Base-by-base conservation (phyloP, 75 land plant genomes). In the Ceratopteris richardii region DNA sequence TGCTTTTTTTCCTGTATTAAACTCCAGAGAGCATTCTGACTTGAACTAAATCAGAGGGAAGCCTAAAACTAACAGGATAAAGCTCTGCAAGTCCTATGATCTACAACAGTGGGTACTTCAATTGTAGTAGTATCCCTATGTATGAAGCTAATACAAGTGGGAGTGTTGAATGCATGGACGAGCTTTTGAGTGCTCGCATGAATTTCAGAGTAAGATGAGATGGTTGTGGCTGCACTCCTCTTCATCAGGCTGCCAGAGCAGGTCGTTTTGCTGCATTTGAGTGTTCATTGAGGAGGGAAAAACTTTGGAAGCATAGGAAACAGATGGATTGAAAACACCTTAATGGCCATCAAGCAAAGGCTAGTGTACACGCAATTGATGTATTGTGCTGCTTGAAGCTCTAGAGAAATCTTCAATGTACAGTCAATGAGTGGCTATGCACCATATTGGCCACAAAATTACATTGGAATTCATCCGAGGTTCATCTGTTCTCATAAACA, bases 341-440 rank as follows among this genome's bases (percentile, higher is more conserved):
- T 75, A 70, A 22, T 75, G 68, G 78, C 74, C 78, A 50, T 68
- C 78, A 22, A 70, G 78, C 60, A 55, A 74, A 13, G n/a, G n/a
- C n/a, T n/a, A n/a, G n/a, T n/a, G n/a, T n/a, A n/a, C n/a, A n/a
- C n/a, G n/a, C n/a, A n/a, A n/a, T n/a, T n/a, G n/a, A n/a, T n/a
- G n/a, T n/a, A n/a, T n/a, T n/a, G n/a, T n/a, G n/a, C n/a, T n/a
- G n/a, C n/a, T n/a, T n/a, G n/a, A n/a, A n/a, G n/a, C n/a, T n/a
- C n/a, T n/a, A n/a, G n/a, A n/a, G n/a, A n/a, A n/a, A n/a, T n/a
- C n/a, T n/a, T n/a, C n/a, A n/a, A n/a, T n/a, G n/a, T n/a, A n/a
- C n/a, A n/a, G n/a, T n/a, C n/a, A n/a, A n/a, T n/a, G n/a, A n/a
- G n/a, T n/a, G n/a, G n/a, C n/a, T n/a, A n/a, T n/a, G n/a, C n/a